phyloP scores from a whole-genome alignment of 140 eudicot genomes.

The Senecio squalidus region DNA sequence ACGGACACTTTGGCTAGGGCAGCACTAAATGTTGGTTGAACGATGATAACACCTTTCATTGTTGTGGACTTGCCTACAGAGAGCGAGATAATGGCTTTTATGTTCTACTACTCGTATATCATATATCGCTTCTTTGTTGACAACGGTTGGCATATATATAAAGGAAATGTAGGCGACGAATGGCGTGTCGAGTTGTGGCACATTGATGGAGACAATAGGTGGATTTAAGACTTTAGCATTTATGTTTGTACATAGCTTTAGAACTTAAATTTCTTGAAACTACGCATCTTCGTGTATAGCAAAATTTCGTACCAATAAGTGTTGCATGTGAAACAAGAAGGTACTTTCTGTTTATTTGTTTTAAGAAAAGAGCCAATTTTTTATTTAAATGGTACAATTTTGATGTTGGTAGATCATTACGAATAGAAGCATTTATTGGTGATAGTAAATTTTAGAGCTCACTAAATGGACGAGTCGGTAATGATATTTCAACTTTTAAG shows the following conservation, averaged over 20 bases:
- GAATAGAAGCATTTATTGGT: no score
- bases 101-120: not conserved
- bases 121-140: not conserved
- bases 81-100: not conserved
- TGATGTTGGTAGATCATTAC: no score
- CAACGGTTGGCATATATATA: not conserved
- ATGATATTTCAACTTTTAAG: no score
- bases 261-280: no score
- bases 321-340: not conserved
- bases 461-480: no score
- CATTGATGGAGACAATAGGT: no score
- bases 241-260: no score
- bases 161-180: not conserved
- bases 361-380: not conserved
- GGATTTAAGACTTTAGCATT: no score
- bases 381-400: no score
- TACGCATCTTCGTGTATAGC: no score
- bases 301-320: not conserved
- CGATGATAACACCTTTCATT: conserved; percentile 18
- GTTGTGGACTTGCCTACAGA: not conserved
- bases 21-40: conserved; percentile 23
- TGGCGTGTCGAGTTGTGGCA: no score
- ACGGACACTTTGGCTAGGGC: conserved; percentile 27
- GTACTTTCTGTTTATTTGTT: not conserved
- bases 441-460: no score